Conservation (phyloP, 257 asterid species). For the Solanum pinnatisectum region DNA sequence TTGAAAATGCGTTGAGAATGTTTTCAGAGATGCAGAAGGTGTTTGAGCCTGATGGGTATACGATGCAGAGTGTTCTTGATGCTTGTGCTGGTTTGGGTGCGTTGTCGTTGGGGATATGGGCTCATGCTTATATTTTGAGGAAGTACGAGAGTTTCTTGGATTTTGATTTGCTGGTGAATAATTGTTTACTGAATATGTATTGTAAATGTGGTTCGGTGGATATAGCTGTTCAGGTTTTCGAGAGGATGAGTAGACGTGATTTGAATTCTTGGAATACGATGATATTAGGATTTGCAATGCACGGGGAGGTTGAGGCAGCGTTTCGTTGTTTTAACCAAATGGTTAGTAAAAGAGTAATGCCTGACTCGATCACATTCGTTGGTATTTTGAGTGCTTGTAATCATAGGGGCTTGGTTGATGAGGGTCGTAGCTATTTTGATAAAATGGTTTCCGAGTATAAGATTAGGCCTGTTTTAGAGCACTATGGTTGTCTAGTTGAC, state of each 20-base stretch:
- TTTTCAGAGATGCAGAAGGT: conserved; percentile 38
- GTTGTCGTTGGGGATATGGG: conserved; percentile 65
- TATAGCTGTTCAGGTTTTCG: conserved; percentile 55
- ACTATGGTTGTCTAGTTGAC: conserved; percentile 69
- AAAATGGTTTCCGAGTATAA: conserved; percentile 35
- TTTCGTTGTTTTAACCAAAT: conserved; percentile 34
- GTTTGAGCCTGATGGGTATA: conserved; percentile 67
- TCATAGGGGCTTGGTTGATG: conserved; percentile 57
- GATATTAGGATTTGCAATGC: conserved; percentile 53
- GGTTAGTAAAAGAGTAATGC: conserved; percentile 34
- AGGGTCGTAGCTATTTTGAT: conserved; percentile 46
- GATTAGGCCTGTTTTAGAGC: conserved; percentile 61
- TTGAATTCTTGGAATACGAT: conserved; percentile 68
- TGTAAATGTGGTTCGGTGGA: conserved; percentile 63
- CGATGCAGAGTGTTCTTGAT: conserved; percentile 57
- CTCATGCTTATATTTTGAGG: conserved; percentile 47
- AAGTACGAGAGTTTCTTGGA: conserved; percentile 11
- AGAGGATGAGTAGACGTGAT: conserved; percentile 38
- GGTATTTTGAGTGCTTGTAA: conserved; percentile 60
- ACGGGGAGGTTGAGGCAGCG: conserved; percentile 51
- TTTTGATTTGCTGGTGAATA: conserved; percentile 38
- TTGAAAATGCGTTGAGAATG: conserved; percentile 40
- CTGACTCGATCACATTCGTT: conserved; percentile 63
- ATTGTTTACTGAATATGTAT: conserved; percentile 68
- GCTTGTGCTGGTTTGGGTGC: conserved; percentile 79